These are phyloP conservation scores for Cercospora zeina DNA, from an alignment of 2,329 filamentous ascomycete species.

Conservation along the genomic window DNA sequence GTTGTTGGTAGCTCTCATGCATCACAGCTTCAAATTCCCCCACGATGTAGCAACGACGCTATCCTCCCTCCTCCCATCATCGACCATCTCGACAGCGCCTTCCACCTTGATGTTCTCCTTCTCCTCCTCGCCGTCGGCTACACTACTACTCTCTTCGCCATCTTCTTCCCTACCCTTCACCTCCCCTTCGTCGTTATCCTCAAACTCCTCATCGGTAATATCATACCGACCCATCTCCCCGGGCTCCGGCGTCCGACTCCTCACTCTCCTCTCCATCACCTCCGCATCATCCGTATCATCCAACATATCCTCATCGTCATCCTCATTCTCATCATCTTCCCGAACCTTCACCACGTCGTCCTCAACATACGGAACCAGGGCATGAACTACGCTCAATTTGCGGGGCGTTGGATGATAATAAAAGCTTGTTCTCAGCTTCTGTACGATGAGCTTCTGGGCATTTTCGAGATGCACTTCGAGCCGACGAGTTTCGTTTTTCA, in stretches of 20 bases:
- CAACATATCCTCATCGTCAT: conserved; percentile 26
- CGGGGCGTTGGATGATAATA: conserved; percentile 18
- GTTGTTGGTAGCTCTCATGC: not conserved
- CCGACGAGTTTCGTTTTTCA: conserved; percentile 20
- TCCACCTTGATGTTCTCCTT: conserved; percentile 8
- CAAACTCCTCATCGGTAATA: conserved; percentile 6
- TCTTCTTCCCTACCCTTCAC: not conserved
- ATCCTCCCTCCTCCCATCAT: conserved; percentile 7
- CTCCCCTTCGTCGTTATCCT: conserved; percentile 7
- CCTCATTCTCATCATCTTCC: conserved; percentile 12
- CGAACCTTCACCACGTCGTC: not conserved
- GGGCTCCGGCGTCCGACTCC: conserved; percentile 19
- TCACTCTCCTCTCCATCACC: not conserved
- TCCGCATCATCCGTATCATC: conserved; percentile 12
- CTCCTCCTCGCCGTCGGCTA: not conserved
- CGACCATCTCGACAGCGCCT: not conserved
- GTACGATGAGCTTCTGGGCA: conserved; percentile 15
- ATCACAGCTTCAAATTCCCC: conserved; percentile 9
- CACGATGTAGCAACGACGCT: conserved; percentile 7
- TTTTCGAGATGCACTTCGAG: conserved; percentile 24
- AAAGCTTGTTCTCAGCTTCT: conserved; percentile 17
- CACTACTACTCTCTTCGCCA: not conserved
- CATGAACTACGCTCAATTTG: not conserved
- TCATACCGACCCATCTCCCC: conserved; percentile 10
- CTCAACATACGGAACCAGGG: conserved; percentile 13